These are phyloP conservation scores for Antrodiella citrinella DNA, from an alignment of 768 basidiomycete species.

Conservation along the genomic window DNA sequence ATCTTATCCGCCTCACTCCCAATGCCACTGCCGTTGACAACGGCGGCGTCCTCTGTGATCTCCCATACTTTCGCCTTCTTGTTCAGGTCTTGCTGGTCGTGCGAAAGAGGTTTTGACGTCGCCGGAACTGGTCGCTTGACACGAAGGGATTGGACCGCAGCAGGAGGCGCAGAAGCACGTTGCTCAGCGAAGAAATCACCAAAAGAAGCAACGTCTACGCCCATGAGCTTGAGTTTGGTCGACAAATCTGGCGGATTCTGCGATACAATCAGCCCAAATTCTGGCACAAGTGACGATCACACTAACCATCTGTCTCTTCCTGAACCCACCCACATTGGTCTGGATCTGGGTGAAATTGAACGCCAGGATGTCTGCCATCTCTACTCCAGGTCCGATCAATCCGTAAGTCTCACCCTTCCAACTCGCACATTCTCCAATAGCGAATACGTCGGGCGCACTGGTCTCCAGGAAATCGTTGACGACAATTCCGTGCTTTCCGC, in stretches of 20 bases:
- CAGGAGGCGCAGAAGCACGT: constrained; percentile 7
- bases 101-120: constrained; percentile 6
- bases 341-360: constrained; percentile 61
- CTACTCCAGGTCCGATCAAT: constrained; percentile 65
- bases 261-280: neutral
- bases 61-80: neutral
- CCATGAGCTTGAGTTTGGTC: constrained; percentile 64
- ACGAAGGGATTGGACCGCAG: constrained; percentile 6
- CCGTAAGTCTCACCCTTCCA: constrained; percentile 67
- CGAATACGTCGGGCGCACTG: constrained; percentile 51
- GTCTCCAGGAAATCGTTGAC: constrained; percentile 53
- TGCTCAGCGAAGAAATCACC: constrained; percentile 68
- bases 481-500: constrained; percentile 41
- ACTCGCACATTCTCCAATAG: constrained; percentile 70
- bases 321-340: constrained; percentile 32
- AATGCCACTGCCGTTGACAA: neutral
- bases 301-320: constrained; percentile 35
- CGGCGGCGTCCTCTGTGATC: neutral
- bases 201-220: constrained; percentile 59
- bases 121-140: constrained; percentile 16
- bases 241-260: constrained; percentile 60
- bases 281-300: neutral
- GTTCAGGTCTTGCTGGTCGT: constrained; percentile 7
- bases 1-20: neutral
- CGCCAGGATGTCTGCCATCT: constrained; percentile 69